Evolutionary conservation across 2,329 filamentous ascomycete species (phyloP), one percentile per base, ranked within the genome.

Genomic region (Hypoxylon sp.): DNA sequence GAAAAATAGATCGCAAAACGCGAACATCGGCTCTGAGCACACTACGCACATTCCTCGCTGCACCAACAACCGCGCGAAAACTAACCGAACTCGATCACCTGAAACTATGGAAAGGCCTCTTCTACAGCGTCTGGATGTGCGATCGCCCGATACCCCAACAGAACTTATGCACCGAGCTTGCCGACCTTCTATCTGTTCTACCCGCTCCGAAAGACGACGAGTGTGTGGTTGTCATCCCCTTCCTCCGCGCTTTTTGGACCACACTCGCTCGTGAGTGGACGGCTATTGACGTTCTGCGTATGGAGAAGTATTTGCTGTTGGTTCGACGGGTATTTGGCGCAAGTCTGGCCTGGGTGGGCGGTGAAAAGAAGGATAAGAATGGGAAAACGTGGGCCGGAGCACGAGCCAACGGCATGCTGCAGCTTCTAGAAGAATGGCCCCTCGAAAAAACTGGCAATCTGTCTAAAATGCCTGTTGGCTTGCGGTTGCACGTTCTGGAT

Each of bases 31-130:
- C 94, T 60, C 87, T 98, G 79, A 83, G 87, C 58, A 93, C 92
- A 52, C 90, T 98, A 29, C 89, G 90, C 72, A 87, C 89, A 54
- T 98, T 93, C 84, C 91, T 98, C 78, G 86, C 88, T 68, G 85
- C 88, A 67, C 86, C 87, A 44, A 79, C 83, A 39, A 75, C 80
- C 42, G 68, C 80, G 74, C 84, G 80, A 60, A 79, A 86, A 59
- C 88, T 98, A 68, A 83, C 88, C 17, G 83, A 88, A 44, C 80
- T 92, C 72, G 94, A 97, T 71, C 84, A 93, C 54, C 85, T 95
- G 67, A 97, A 97, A 83, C 87, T 98, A 72, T 97, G 94, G 94
- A 97, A 97, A 78, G 95, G 94, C 4, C 88, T 98, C 19, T 98
- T 96, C 84, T 98, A 94, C 85, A 91, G 91, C 77, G 88, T 96